phyloP scores from a whole-genome alignment of 2,329 filamentous ascomycete species.

The Fusarium guadeloupense region DNA sequence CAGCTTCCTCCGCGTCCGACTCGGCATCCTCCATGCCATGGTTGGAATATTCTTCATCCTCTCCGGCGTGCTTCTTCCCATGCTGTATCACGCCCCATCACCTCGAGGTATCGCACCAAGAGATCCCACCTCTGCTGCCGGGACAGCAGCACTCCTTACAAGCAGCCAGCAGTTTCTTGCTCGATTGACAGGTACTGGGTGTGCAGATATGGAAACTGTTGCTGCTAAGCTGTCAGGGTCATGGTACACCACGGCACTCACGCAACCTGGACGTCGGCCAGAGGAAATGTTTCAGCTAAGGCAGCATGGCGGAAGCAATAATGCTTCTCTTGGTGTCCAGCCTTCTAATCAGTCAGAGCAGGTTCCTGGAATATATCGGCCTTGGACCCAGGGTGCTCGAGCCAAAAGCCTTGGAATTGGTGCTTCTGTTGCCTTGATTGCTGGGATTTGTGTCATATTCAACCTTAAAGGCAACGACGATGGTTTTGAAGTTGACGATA shows the following conservation, averaged over 20 bases:
- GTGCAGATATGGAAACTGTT: conserved; percentile 36
- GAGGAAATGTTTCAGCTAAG: conserved; percentile 41
- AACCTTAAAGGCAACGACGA: conserved; percentile 27
- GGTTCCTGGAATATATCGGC: conserved; percentile 34
- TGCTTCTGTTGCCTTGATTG: conserved; percentile 28
- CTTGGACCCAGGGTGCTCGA: conserved; percentile 38
- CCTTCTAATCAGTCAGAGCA: conserved; percentile 16
- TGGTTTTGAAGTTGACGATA: conserved; percentile 33
- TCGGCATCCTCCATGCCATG: conserved; percentile 38
- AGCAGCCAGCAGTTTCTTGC: conserved; percentile 40
- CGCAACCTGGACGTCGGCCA: conserved; percentile 33
- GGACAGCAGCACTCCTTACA: conserved; percentile 39
- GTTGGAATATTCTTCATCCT: conserved; percentile 37
- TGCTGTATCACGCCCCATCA: conserved; percentile 43
- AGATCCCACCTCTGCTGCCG: conserved; percentile 43
- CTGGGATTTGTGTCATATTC: conserved; percentile 36
- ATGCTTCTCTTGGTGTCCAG: conserved; percentile 19
- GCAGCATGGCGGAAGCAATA: conserved; percentile 37
- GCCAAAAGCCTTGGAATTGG: conserved; percentile 25
- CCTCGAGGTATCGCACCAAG: conserved; percentile 42
- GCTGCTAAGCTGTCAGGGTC: conserved; percentile 37
- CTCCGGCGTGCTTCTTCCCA: conserved; percentile 32
- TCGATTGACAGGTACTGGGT: conserved; percentile 38
- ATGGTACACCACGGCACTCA: conserved; percentile 44
- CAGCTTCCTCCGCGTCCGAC: conserved; percentile 29